Evolutionary conservation across 306 rosid species (phyloP).

Genomic region (Carpinus viminea): DNA sequence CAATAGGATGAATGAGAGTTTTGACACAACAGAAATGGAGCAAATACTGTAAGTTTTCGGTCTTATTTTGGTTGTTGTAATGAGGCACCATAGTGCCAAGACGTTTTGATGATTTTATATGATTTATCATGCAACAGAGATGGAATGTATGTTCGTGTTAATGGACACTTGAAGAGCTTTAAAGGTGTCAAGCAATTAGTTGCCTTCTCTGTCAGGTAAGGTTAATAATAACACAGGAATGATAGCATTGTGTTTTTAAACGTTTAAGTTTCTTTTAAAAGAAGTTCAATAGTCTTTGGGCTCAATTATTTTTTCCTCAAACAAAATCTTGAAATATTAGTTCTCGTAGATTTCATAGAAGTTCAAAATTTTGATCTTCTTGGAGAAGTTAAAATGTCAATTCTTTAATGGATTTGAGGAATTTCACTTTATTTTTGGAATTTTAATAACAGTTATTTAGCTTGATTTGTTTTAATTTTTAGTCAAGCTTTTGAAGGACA

Average conservation of each 20-base stretch:
- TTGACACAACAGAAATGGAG: constrained; percentile 78
- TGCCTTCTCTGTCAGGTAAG: constrained; percentile 83
- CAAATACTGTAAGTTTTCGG: constrained; percentile 58
- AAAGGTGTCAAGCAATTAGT: constrained; percentile 66
- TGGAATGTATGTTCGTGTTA: constrained; percentile 67
- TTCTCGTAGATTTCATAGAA: too few species aligned
- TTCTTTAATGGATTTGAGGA: too few species aligned
- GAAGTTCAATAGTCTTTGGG: not conserved
- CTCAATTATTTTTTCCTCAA: too few species aligned
- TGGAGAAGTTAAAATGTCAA: too few species aligned
- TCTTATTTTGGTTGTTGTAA: not conserved
- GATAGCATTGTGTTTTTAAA: not conserved
- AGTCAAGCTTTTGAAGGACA: not conserved
- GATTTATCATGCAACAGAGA: constrained; percentile 38
- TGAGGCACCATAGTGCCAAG: not conserved
- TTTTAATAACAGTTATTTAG: too few species aligned
- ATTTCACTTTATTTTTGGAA: too few species aligned
- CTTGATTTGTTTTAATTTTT: not conserved
- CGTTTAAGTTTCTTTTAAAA: not conserved
- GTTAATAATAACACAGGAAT: not conserved
- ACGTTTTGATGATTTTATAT: not conserved
- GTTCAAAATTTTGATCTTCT: too few species aligned
- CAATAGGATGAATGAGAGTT: constrained; percentile 70
- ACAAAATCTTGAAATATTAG: too few species aligned
- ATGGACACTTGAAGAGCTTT: constrained; percentile 79